These are phyloP conservation scores for Trichoderma brevicompactum DNA, from an alignment of 2,329 filamentous ascomycete genomes.

Conservation along the genomic window DNA sequence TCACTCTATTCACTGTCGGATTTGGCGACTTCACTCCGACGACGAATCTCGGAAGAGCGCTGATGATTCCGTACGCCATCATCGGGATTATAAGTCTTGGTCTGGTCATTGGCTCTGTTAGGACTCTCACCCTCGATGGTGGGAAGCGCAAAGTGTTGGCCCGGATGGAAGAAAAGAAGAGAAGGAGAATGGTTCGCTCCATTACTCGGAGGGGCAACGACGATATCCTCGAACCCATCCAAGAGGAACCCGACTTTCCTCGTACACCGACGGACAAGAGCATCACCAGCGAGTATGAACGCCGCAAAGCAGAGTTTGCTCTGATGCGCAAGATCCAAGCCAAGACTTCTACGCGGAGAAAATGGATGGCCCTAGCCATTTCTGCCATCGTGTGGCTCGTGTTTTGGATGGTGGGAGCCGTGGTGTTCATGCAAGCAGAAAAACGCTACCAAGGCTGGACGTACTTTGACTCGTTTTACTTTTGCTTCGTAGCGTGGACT, in stretches of 20 bases:
- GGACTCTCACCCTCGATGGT: slow-evolving; percentile 65
- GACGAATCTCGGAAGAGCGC: slow-evolving; percentile 63
- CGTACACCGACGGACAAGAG: slow-evolving; percentile 16
- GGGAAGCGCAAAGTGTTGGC: slow-evolving; percentile 56
- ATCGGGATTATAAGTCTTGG: slow-evolving; percentile 83
- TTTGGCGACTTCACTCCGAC: slow-evolving; percentile 59
- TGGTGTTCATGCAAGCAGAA: slow-evolving; percentile 67
- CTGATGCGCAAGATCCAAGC: slow-evolving; percentile 82
- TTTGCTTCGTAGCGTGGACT: slow-evolving; percentile 79
- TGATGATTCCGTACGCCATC: slow-evolving; percentile 83
- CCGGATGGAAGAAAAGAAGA: slow-evolving; percentile 64
- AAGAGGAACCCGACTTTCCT: background rate
- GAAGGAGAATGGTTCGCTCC: slow-evolving; percentile 52
- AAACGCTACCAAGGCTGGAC: slow-evolving; percentile 61
- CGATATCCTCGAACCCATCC: slow-evolving; percentile 52
- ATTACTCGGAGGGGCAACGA: slow-evolving; percentile 53
- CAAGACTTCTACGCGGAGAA: slow-evolving; percentile 65
- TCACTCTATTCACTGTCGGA: slow-evolving; percentile 68
- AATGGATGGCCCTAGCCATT: slow-evolving; percentile 73
- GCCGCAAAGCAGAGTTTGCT: slow-evolving; percentile 72
- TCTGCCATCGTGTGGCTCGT: slow-evolving; percentile 71
- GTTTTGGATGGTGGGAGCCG: slow-evolving; percentile 80
- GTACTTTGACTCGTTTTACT: slow-evolving; percentile 85
- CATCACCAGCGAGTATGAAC: slow-evolving; percentile 54
- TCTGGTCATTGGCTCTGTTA: slow-evolving; percentile 80